phyloP scores from a whole-genome alignment of 2,329 filamentous ascomycete species.

The Pezicula rhizophila region DNA sequence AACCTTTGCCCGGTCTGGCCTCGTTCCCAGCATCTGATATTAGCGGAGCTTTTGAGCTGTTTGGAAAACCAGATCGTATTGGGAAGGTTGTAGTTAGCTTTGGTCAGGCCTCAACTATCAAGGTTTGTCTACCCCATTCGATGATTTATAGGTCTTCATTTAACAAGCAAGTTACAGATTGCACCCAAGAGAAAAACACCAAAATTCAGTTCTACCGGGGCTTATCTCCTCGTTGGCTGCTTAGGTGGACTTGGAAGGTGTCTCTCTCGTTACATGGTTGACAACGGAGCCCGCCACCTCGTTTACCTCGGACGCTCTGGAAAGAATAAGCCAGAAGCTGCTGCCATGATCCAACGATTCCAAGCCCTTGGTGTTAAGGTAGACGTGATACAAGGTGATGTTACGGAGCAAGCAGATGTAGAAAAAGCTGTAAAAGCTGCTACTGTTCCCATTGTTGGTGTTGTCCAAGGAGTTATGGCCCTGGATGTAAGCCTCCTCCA shows the following conservation, averaged over 20 bases:
- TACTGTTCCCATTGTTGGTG: conserved; percentile 28
- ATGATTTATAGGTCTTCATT: not conserved
- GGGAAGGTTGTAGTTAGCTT: not conserved
- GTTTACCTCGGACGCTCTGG: conserved; percentile 7
- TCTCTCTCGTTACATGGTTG: conserved; percentile 6
- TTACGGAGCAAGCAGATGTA: conserved; percentile 30
- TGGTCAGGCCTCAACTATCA: not conserved
- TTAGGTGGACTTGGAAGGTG: conserved; percentile 15
- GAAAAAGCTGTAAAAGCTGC: not conserved
- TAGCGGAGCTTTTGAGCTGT: not conserved
- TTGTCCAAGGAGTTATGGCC: conserved; percentile 41
- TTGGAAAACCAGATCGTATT: not conserved
- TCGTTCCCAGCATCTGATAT: not conserved
- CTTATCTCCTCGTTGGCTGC: conserved; percentile 9
- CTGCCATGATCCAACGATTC: not conserved
- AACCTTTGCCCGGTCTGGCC: not conserved
- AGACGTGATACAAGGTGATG: conserved; percentile 40
- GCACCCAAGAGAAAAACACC: not conserved
- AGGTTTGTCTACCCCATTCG: not conserved
- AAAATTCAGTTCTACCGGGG: not conserved
- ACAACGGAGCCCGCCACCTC: conserved; percentile 14
- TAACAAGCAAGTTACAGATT: not conserved
- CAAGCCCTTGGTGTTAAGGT: conserved; percentile 31
- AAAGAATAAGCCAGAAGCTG: not conserved
- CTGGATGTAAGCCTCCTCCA: conserved; percentile 15